Conservation (phyloP, 2,329 filamentous ascomycete species). For the Trichoderma oligosporum region DNA sequence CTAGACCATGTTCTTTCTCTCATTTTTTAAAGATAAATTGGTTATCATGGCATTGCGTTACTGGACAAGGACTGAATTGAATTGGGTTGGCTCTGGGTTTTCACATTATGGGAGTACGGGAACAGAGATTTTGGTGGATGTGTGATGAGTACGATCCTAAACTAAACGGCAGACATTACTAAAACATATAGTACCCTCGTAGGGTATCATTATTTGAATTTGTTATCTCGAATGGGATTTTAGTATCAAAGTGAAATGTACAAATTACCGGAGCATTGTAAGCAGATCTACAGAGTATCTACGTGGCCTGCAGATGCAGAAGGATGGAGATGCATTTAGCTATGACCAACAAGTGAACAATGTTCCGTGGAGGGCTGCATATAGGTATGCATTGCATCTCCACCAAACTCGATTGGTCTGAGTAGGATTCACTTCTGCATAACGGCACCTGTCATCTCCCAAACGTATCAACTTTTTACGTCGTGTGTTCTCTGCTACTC, state of each 20-base stretch:
- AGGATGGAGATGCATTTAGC: slow-evolving; percentile 5
- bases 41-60: slow-evolving; percentile 4
- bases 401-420: neutral
- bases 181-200: slow-evolving; percentile 4
- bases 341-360: neutral
- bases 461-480: neutral
- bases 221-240: neutral
- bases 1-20: slow-evolving; percentile 22
- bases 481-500: neutral
- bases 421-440: neutral
- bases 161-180: slow-evolving; percentile 7
- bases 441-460: neutral
- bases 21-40: neutral
- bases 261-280: neutral
- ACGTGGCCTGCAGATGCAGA: neutral
- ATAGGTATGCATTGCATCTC: neutral
- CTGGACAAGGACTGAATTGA: slow-evolving; percentile 1
- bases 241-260: neutral
- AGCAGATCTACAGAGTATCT: slow-evolving; percentile 12
- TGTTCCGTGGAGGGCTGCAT: neutral
- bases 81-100: slow-evolving; percentile 1
- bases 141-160: slow-evolving; percentile 3
- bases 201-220: slow-evolving; percentile 5
- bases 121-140: neutral
- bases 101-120: neutral